Evolutionary conservation across 805 yeast species (phyloP).

Genomic region (Saturnispora mendoncae): DNA sequence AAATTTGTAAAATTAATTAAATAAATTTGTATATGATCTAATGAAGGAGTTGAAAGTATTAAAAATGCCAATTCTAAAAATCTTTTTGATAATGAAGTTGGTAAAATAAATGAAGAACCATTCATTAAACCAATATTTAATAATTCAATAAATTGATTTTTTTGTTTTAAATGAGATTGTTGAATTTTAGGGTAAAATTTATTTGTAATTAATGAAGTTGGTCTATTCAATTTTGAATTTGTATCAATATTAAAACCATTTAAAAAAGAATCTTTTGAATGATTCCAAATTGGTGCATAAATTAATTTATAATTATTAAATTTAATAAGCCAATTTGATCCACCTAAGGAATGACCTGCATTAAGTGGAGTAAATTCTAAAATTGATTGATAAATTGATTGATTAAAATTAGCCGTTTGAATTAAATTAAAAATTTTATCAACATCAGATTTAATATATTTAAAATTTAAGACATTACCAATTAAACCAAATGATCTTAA

Average conservation of each 20-base stretch:
- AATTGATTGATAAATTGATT: slow-evolving; percentile 39
- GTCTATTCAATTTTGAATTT: slow-evolving; percentile 57
- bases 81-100: slow-evolving; percentile 74
- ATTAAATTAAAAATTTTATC: slow-evolving; percentile 50
- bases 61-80: slow-evolving; percentile 63
- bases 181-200: slow-evolving; percentile 53
- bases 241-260: slow-evolving; percentile 51
- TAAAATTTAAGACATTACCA: slow-evolving; percentile 59
- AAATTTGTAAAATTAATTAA: slow-evolving; percentile 74
- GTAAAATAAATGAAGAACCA: slow-evolving; percentile 77
- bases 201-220: slow-evolving; percentile 75
- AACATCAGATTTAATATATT: slow-evolving; percentile 27
- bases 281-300: slow-evolving; percentile 93
- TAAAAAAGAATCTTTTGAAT: slow-evolving; percentile 77
- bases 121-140: slow-evolving; percentile 58
- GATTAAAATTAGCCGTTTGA: slow-evolving; percentile 65
- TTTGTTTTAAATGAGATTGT: slow-evolving; percentile 51
- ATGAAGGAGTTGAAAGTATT: slow-evolving; percentile 17
- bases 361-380: slow-evolving; percentile 69
- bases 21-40: slow-evolving; percentile 50
- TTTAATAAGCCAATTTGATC: slow-evolving; percentile 72
- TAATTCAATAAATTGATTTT: slow-evolving; percentile 52
- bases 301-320: slow-evolving; percentile 69
- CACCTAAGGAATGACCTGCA: slow-evolving; percentile 92
- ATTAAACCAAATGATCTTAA: slow-evolving; percentile 65